phyloP scores from a whole-genome alignment of 176 grass and related monocot genomes.

The Juncus effusus region DNA sequence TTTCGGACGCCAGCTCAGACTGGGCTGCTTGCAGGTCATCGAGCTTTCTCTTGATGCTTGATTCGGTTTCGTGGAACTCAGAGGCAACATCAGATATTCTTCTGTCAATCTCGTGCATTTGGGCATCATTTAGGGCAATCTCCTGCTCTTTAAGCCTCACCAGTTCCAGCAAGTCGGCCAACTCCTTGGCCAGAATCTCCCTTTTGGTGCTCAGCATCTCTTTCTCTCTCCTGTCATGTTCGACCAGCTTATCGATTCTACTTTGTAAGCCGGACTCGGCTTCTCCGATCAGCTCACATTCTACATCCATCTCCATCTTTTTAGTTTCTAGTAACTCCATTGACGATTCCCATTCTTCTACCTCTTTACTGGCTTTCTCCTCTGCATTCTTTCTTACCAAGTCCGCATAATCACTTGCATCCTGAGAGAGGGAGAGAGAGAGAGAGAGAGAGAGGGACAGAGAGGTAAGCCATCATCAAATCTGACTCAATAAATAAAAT shows the following conservation, averaged over 20 bases:
- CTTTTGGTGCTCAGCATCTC: conserved; percentile 55
- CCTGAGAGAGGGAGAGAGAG: conserved; percentile 49
- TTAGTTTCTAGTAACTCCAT: conserved; percentile 77
- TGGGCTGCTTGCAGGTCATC: conserved; percentile 47
- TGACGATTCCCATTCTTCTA: conserved; percentile 75
- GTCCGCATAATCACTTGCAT: conserved; percentile 62
- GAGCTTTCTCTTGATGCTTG: conserved; percentile 63
- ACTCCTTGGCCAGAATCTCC: conserved; percentile 56
- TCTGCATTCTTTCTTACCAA: conserved; percentile 49
- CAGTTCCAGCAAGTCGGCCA: conserved; percentile 65
- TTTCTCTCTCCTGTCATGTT: conserved; percentile 69
- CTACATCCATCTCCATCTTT: conserved; percentile 69
- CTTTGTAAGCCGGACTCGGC: conserved; percentile 59
- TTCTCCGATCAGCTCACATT: conserved; percentile 67
- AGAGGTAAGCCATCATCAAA: not conserved
- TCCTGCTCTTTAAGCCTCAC: conserved; percentile 80
- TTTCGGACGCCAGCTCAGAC: conserved; percentile 56
- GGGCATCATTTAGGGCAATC: conserved; percentile 80
- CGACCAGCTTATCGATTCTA: conserved; percentile 65
- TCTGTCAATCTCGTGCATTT: conserved; percentile 66
- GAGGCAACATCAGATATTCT: conserved; percentile 54
- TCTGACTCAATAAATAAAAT: conserved; percentile 3
- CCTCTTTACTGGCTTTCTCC: conserved; percentile 57
- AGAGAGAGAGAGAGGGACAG: conserved; percentile 4
- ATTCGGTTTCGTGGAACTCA: conserved; percentile 56